Base-by-base conservation (phyloP, 371 early-diverging fungal genomes). In the Actinomucor elegans region DNA sequence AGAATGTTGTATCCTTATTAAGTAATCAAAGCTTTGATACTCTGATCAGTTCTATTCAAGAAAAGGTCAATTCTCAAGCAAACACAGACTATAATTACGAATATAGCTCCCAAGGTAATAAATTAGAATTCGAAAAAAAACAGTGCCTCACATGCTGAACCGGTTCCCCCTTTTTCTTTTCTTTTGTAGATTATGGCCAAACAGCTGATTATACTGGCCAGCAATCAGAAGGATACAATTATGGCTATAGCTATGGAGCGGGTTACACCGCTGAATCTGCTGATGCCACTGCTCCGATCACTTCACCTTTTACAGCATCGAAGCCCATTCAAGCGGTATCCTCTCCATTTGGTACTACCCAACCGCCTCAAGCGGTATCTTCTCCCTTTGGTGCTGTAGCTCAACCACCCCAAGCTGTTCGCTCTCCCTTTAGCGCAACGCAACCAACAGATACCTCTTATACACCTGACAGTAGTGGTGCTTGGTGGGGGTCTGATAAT, bases 281-380 rank as follows among this genome's bases (percentile, higher is more conserved):
- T 27, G 52, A 51, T 29, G 11, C 48, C 24, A 18, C 29, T 15
- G 12, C 26, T 12, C 44, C 51, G 17, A 18, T 34, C 3, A 40
- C 45, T 10, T 31, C 47, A 33, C 60, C 28, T 37, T 51, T 36
- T 32, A 17, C 27, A 20, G 26, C 28, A 15, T 9, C 36, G 1
- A 59, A 57, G 26, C 58, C 54, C n/a, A 66, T 63, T n/a, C 52
- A 59, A 34, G n/a, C n/a, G n/a, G n/a, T n/a, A n/a, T n/a, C n/a
- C n/a, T 66, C 70, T n/a, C 70, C 66, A 14, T 69, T 69, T 47
- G 62, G 64, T 20, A 42, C 54, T 28, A 28, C 17, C 11, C 18
- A 26, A 20, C 11, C 3, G n/a, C n/a, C 35, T 6, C 38, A 40
- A 23, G 31, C 56, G 1, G 32, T 38, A 10, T 32, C 38, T 17